These are phyloP conservation scores for Exsudoporus frostii DNA, from an alignment of 768 basidiomycete species.

Conservation along the genomic window DNA sequence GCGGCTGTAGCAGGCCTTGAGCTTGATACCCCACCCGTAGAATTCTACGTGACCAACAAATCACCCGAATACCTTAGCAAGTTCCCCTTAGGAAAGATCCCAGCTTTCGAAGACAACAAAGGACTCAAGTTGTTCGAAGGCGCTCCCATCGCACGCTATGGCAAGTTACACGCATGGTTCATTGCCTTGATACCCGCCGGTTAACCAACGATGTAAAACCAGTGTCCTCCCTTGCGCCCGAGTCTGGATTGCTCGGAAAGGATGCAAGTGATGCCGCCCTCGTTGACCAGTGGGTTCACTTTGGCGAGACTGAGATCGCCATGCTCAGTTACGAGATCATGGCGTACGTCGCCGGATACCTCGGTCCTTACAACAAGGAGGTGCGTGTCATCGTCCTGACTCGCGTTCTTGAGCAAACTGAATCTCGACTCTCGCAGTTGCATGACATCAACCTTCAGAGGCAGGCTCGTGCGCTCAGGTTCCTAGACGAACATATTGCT, in stretches of 20 bases:
- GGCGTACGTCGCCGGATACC: conserved; percentile 15
- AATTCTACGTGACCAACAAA: conserved; percentile 24
- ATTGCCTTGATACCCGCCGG: neutral
- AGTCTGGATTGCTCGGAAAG: conserved; percentile 27
- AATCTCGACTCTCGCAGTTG: conserved; percentile 6
- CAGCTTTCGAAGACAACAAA: conserved; percentile 23
- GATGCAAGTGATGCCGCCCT: conserved; percentile 22
- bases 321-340: conserved; percentile 17
- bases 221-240: conserved; percentile 28
- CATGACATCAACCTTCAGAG: conserved; percentile 15
- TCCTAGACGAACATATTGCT: conserved; percentile 26
- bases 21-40: conserved; percentile 21
- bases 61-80: conserved; percentile 28
- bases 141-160: conserved; percentile 28
- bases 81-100: conserved; percentile 30
- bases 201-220: neutral
- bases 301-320: conserved; percentile 27
- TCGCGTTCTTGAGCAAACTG: neutral
- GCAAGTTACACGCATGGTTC: conserved; percentile 3
- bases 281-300: conserved; percentile 32
- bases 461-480: conserved; percentile 22
- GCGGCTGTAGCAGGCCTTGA: conserved; percentile 26
- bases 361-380: conserved; percentile 25
- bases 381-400: conserved; percentile 1
- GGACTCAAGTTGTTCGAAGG: conserved; percentile 29